phyloP scores from a whole-genome alignment of 139 green algal genomes.

The Limnomonas spitsbergensis region DNA sequence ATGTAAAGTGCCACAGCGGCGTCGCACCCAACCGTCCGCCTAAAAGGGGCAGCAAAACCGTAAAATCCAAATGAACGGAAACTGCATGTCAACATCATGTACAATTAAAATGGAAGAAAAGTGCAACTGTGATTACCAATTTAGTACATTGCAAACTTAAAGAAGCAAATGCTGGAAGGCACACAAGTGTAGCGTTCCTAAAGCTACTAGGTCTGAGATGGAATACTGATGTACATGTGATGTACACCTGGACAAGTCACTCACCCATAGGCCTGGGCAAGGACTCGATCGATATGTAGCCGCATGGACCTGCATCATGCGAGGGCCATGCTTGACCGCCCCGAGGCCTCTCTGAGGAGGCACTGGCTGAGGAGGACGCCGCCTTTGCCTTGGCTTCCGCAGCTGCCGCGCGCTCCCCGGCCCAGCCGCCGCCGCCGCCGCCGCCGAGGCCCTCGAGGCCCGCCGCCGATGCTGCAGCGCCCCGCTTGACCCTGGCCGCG shows the following conservation, averaged over 20 bases:
- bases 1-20: slow-evolving; percentile 54
- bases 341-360: neutral
- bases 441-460: neutral
- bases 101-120: too few species aligned
- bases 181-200: too few species aligned
- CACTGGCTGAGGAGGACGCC: neutral
- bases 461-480: neutral
- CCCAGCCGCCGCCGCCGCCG: neutral
- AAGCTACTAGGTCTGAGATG: too few species aligned
- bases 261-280: slow-evolving; percentile 32
- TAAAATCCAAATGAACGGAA: too few species aligned
- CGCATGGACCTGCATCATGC: neutral
- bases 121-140: too few species aligned
- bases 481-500: slow-evolving; percentile 11
- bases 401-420: neutral
- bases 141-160: too few species aligned
- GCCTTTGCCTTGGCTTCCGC: slow-evolving; percentile 15
- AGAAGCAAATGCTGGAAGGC: too few species aligned
- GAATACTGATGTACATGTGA: too few species aligned
- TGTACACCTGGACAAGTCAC: neutral
- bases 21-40: slow-evolving; percentile 47
- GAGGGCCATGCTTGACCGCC: neutral
- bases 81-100: too few species aligned
- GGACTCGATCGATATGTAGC: slow-evolving; percentile 24
- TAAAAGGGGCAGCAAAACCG: too few species aligned